Evolutionary conservation across 495 filamentous ascomycete species (phyloP), one percentile per base, ranked within the genome.

Genomic region (Xylaria bambusicola): DNA sequence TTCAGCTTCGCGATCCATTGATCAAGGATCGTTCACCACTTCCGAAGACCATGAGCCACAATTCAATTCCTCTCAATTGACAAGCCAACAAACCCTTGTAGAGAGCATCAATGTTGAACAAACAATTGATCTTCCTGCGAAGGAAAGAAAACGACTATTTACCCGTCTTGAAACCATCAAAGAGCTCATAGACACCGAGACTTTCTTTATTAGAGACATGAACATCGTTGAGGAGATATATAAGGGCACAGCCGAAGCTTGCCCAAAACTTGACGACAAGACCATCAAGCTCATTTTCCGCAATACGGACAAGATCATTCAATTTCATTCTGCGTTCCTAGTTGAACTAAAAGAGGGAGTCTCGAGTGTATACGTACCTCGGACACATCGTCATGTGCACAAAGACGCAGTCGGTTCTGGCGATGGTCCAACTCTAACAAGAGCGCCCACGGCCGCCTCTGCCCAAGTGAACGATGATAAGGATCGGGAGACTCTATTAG

Each of bases 221-320:
- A 96, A 89, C 65, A 91, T 98, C 38, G 87, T 95, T 6, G 90
- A 95, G 66, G 91, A 97, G 65, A 97, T 98, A 44, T 98, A 97
- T 78, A 95, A 93, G 72, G 91, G 88, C n/a, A 97, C 94, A 0
- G 91, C 91, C 0, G 88, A 88, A 61, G 86, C 91, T 17, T 88
- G 87, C 46, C 82, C 91, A 18, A 84, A 90, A 52, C 81, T 97
- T n/a, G 90, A 88, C 24, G 70, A 79, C 17, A 88, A 92, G 45
- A 95, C 96, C 56, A 85, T 94, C 58, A 94, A 90, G 69, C 80
- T 86, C 15, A 83, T 98, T 18, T 98, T 98, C 68, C 85, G 88
- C 49, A 98, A 98, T 66, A 91, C 88, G 2, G 88, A 92, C 59
- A 84, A 96, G 61, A 86, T 98, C 62, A 87, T 91, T 56, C 80